A percentile compares a stretch with the other conserved stretches of the same genome.
phyloP scores from a whole-genome alignment of 2,329 filamentous ascomycete genomes.

The Ampelomyces quisqualis region DNA sequence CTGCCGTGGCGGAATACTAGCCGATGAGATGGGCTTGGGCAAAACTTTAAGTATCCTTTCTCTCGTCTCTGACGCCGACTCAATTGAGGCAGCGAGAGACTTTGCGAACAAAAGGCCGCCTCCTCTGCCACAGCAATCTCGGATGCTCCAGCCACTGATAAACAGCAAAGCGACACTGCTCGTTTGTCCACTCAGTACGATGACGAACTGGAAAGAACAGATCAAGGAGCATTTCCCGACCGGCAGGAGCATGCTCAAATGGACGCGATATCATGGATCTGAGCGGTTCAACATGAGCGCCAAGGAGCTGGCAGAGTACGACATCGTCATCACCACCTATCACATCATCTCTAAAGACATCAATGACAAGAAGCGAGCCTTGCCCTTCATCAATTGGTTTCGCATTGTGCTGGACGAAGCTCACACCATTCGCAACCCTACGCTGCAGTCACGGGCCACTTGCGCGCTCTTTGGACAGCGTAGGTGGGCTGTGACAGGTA shows the following conservation, averaged over 20 bases:
- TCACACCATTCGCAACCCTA: conserved; percentile 87
- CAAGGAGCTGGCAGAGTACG: conserved; percentile 67
- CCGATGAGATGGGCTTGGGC: conserved; percentile 55
- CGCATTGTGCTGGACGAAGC: conserved; percentile 92
- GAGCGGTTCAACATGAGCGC: conserved; percentile 64
- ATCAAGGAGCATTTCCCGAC: conserved; percentile 76
- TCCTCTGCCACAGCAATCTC: conserved; percentile 9
- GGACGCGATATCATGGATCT: conserved; percentile 83
- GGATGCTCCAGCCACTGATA: conserved; percentile 38
- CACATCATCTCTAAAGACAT: conserved; percentile 82
- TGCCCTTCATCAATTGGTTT: conserved; percentile 85
- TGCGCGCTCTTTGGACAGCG: conserved; percentile 76
- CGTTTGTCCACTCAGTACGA: conserved; percentile 84
- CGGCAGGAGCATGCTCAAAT: conserved; percentile 58
- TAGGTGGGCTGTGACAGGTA: conserved; percentile 96
- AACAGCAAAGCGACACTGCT: conserved; percentile 82
- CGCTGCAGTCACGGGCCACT: conserved; percentile 81
- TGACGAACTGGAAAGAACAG: conserved; percentile 94
- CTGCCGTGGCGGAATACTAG: conserved; percentile 50
- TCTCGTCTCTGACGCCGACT: conserved; percentile 61
- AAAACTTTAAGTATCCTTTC: conserved; percentile 76
- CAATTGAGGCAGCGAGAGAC: conserved; percentile 60
- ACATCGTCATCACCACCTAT: conserved; percentile 91
- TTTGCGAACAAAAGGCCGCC: conserved; percentile 61
- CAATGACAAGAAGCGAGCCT: conserved; percentile 59